Conservation (phyloP, 2,329 filamentous ascomycete genomes). For the Aspergillus eucalypticola region DNA sequence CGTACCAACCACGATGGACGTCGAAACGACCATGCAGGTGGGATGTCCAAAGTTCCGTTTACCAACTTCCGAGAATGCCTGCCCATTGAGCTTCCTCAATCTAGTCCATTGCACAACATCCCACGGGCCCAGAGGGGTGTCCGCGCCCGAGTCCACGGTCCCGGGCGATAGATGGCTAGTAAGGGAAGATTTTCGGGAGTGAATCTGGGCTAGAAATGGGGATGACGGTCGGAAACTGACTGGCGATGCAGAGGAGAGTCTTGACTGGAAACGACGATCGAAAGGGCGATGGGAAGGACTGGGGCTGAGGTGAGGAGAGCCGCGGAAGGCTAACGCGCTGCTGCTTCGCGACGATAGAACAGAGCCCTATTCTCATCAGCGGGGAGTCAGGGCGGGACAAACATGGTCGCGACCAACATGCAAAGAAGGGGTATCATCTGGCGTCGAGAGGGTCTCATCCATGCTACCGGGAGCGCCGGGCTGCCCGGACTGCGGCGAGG, state of each 20-base stretch:
- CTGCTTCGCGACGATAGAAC: constrained; percentile 66
- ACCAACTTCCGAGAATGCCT: constrained; percentile 89
- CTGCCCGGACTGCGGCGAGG: constrained; percentile 24
- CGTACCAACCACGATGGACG: constrained; percentile 85
- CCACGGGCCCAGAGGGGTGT: constrained; percentile 81
- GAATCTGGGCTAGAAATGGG: constrained; percentile 72
- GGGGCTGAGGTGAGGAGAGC: constrained; percentile 69
- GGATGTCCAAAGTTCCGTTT: constrained; percentile 90
- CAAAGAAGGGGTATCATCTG: constrained; percentile 81
- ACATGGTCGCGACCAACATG: constrained; percentile 60
- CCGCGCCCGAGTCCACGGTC: constrained; percentile 63
- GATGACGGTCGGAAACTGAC: constrained; percentile 70
- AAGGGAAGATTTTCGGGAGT: constrained; percentile 79
- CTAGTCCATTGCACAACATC: constrained; percentile 97
- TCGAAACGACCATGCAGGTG: constrained; percentile 85
- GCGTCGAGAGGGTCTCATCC: constrained; percentile 71
- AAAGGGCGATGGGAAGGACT: constrained; percentile 88
- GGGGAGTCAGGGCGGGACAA: constrained; percentile 55
- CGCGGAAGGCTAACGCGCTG: constrained; percentile 69
- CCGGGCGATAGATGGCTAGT: constrained; percentile 65
- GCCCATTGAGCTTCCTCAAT: constrained; percentile 81
- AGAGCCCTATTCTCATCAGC: constrained; percentile 50
- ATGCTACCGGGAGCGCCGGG: constrained; percentile 42
- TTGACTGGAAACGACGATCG: constrained; percentile 89
- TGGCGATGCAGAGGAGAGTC: constrained; percentile 66